Base-by-base conservation (phyloP, 202 grass and related monocot genomes). In the Cymbopogon flexuosus region DNA sequence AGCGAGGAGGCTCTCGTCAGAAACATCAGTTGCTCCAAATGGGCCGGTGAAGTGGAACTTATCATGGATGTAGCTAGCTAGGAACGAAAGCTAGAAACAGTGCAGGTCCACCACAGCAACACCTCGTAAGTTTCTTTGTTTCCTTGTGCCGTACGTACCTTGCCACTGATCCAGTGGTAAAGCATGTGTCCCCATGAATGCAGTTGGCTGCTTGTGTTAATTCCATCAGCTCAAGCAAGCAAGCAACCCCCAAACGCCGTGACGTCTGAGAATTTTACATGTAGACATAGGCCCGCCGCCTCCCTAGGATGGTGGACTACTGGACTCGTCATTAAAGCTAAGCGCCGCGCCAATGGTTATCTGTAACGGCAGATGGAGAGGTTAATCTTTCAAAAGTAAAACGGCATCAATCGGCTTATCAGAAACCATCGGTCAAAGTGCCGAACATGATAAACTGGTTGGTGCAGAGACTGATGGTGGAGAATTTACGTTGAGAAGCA, bases 21-120 rank as follows among this genome's bases (percentile, higher is more conserved):
- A 77, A 82, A 66, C 82, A 85, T 10, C 37, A 77, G 78, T 60
- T 72, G 59, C 82, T 82, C 57, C 37, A 85, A 68, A 81, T 40
- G 82, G 78, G 47, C 46, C 29, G 45, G 78, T 67, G 82, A 85
- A 51, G 66, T 81, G 78, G 67, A 89, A 41, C 78, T 10, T 72
- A 22, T 85, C 82, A 72, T 78, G 49, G 57, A 76, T 81, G 45
- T 24, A 54, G 43, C 23, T n/a, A n/a, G 15, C 61, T 52, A 65
- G 64, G 11, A 72, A 12, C 45, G 78, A 81, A 73, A 85, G 78
- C 65, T 86, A 80, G 35, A 49, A 21, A 27, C 68, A 34, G 45
- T 13, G 75, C 37, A 81, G 63, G 81, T 57, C 81, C 81, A 76
- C 70, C 61, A 36, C 29, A 73, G 54, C 37, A 47, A 23, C 68